phyloP scores from a whole-genome alignment of 805 yeast species.

The Lachancea thermotolerans region DNA sequence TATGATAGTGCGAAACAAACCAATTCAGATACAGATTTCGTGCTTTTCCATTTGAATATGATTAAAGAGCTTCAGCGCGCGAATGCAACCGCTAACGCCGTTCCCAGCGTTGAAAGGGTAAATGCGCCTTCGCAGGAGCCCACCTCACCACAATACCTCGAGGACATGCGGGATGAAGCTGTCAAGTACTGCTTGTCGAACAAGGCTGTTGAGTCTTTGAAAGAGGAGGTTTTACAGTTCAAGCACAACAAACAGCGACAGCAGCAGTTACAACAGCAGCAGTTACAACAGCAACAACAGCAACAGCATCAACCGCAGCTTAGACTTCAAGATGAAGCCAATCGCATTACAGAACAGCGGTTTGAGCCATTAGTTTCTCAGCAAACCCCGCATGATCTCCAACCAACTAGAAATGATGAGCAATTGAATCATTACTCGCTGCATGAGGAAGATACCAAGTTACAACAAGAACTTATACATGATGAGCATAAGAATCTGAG shows the following conservation, averaged over 20 bases:
- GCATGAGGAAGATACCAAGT: too few species aligned
- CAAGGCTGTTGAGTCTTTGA: constrained; percentile 22
- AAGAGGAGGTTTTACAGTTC: constrained; percentile 30
- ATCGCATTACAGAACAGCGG: too few species aligned
- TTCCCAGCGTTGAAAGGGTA: constrained; percentile 1
- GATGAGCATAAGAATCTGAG: too few species aligned
- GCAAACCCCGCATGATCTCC: too few species aligned
- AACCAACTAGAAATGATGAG: too few species aligned
- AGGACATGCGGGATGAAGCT: constrained; percentile 18
- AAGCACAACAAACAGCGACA: constrained; percentile 26
- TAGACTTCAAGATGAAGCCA: too few species aligned
- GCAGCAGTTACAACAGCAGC: constrained; percentile 2
- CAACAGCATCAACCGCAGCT: neutral
- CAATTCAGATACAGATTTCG: constrained; percentile 28
- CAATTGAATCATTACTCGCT: too few species aligned
- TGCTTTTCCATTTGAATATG: constrained; percentile 29
- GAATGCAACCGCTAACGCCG: constrained; percentile 11
- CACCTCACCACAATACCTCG: constrained; percentile 11
- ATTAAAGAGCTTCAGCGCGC: constrained; percentile 30
- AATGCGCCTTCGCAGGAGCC: neutral
- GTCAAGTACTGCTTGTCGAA: constrained; percentile 21
- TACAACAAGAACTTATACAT: too few species aligned
- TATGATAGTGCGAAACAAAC: constrained; percentile 43
- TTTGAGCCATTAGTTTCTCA: too few species aligned
- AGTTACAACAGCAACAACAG: neutral